Conservation (phyloP, 164 flowering plant species). For the Stephania yunnanensis region DNA sequence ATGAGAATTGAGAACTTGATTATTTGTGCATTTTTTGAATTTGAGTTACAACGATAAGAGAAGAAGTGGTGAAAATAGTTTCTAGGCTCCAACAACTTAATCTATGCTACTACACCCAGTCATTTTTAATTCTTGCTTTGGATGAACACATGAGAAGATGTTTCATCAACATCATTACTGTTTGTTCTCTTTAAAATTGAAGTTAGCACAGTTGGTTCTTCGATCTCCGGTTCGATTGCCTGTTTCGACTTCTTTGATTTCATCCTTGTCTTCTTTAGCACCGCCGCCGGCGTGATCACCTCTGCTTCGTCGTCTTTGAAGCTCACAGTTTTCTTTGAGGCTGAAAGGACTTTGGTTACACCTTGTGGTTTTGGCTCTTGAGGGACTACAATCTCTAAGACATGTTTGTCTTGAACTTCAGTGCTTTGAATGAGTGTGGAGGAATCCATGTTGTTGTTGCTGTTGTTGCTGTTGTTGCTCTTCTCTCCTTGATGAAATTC, state of each 20-base stretch:
- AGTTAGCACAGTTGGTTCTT: constrained; percentile 13
- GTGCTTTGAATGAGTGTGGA: no score
- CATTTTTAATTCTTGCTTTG: constrained; percentile 21
- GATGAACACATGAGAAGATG: constrained; percentile 32
- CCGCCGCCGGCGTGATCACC: background rate
- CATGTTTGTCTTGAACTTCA: background rate
- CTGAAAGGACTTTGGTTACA: background rate
- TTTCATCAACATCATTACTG: constrained; percentile 30
- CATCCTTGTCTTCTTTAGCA: background rate
- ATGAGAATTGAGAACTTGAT: no score
- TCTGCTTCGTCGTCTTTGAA: constrained; percentile 6
- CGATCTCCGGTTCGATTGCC: constrained; percentile 5
- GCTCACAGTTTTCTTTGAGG: constrained; percentile 9
- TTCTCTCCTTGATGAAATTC: background rate
- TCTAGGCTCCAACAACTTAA: no score
- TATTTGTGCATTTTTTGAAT: no score
- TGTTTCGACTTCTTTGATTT: constrained; percentile 1
- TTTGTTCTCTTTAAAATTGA: constrained; percentile 7
- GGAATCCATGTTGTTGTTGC: no score
- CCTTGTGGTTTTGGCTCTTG: constrained; percentile 1
- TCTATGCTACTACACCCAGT: constrained; percentile 12
- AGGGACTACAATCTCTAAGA: background rate
- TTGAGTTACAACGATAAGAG: no score
- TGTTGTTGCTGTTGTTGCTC: background rate
- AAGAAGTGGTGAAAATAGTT: no score